Percentiles rank a stretch among this genome's conserved stretches.
These are phyloP conservation scores for Barnettozyma wickerhamii DNA, from an alignment of 805 yeast species.

Conservation along the genomic window DNA sequence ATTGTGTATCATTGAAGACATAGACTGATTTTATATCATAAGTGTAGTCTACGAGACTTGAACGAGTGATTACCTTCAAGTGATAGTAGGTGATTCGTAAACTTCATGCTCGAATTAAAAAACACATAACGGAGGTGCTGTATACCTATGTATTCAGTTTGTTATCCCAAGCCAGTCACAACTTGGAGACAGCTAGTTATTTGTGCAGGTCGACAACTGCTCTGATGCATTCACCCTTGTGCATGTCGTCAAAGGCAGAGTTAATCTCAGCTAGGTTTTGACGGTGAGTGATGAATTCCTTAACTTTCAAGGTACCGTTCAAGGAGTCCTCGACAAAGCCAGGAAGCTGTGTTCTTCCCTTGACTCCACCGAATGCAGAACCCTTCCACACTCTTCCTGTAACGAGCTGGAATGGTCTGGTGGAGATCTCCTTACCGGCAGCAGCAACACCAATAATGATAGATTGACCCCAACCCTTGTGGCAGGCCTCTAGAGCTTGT, in stretches of 20 bases:
- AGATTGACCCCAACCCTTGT: conserved; percentile 98
- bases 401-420: conserved; percentile 98
- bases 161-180: no score
- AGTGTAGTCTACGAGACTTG: no score
- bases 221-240: conserved; percentile 89
- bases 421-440: conserved; percentile 93
- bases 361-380: conserved; percentile 99
- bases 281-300: conserved; percentile 92
- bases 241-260: conserved; percentile 92
- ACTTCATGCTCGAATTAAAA: no score
- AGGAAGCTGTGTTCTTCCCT: conserved; percentile 95
- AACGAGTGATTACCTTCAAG: no score
- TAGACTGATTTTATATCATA: no score
- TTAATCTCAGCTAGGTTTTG: conserved; percentile 75
- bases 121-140: no score
- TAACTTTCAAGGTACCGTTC: conserved; percentile 78
- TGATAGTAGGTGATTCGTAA: no score
- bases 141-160: no score
- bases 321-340: conserved; percentile 82
- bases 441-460: conserved; percentile 97
- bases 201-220: conserved; percentile 62
- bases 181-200: conserved; percentile 6
- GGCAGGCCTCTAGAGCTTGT: conserved; percentile 93
- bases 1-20: no score
- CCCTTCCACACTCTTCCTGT: conserved; percentile 99